These are phyloP conservation scores for Physcomitrellopsis africana DNA, from an alignment of 225 moss, liverwort and hornwort species.

Conservation along the genomic window DNA sequence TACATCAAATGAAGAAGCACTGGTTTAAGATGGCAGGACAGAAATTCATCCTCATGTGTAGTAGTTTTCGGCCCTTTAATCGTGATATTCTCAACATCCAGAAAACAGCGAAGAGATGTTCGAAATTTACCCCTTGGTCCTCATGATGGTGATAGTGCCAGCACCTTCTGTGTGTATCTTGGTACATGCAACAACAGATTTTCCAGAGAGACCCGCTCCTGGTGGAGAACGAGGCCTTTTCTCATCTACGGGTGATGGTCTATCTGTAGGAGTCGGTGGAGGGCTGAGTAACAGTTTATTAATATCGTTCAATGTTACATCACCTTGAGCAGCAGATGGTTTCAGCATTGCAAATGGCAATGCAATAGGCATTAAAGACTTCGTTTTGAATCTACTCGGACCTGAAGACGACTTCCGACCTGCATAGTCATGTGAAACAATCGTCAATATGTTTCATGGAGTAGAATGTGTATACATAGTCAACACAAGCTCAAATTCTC, in stretches of 20 bases:
- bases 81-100: slow-evolving; percentile 10
- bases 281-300: slow-evolving; percentile 75
- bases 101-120: slow-evolving; percentile 14
- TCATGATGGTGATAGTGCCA: slow-evolving; percentile 88
- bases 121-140: slow-evolving; percentile 67
- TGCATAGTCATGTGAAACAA: slow-evolving; percentile 28
- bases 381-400: slow-evolving; percentile 59
- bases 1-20: slow-evolving; percentile 41
- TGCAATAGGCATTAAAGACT: slow-evolving; percentile 58
- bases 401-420: slow-evolving; percentile 52
- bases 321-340: slow-evolving; percentile 82
- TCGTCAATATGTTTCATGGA: neutral
- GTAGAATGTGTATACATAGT: no score
- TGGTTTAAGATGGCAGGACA: slow-evolving; percentile 35
- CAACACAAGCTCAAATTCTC: no score
- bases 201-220: slow-evolving; percentile 76
- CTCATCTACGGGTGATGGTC: slow-evolving; percentile 49
- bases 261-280: slow-evolving; percentile 54
- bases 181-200: slow-evolving; percentile 77
- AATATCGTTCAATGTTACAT: slow-evolving; percentile 79
- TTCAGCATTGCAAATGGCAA: slow-evolving; percentile 81
- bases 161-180: slow-evolving; percentile 86
- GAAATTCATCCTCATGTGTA: slow-evolving; percentile 31
- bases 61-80: slow-evolving; percentile 30
- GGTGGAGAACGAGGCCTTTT: slow-evolving; percentile 52